These are phyloP conservation scores for Pichia nanzhaoensis DNA, from an alignment of 805 yeast genomes.

Conservation along the genomic window DNA sequence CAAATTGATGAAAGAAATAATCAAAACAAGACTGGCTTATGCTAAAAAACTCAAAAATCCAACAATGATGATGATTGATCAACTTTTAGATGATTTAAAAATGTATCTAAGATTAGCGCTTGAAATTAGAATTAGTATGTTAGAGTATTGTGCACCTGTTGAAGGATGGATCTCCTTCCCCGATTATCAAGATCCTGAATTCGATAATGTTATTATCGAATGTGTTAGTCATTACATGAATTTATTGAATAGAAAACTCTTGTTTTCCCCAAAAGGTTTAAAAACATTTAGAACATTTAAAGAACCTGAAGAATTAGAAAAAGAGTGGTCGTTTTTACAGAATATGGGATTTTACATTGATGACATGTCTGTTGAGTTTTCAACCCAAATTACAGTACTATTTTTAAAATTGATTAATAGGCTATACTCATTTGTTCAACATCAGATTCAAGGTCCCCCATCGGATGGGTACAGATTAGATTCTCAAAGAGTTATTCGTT, in stretches of 20 bases:
- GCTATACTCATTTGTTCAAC: slow-evolving; percentile 60
- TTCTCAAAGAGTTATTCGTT: slow-evolving; percentile 45
- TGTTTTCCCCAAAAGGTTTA: slow-evolving; percentile 54
- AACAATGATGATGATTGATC: slow-evolving; percentile 94
- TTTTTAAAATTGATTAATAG: slow-evolving; percentile 64
- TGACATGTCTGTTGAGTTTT: slow-evolving; percentile 72
- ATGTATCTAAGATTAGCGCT: slow-evolving; percentile 70
- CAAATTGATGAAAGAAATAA: slow-evolving; percentile 70
- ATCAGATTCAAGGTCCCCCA: slow-evolving; percentile 64
- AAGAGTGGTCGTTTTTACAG: slow-evolving; percentile 71
- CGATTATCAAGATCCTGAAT: slow-evolving; percentile 51
- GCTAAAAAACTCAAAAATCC: slow-evolving; percentile 77
- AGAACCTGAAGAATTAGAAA: slow-evolving; percentile 85
- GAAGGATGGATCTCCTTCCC: slow-evolving; percentile 64
- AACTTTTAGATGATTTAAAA: slow-evolving; percentile 79
- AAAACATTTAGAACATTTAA: slow-evolving; percentile 73
- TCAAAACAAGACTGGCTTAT: slow-evolving; percentile 63
- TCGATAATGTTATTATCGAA: slow-evolving; percentile 61
- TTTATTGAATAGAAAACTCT: slow-evolving; percentile 65
- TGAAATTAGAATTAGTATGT: slow-evolving; percentile 61
- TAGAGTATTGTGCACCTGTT: slow-evolving; percentile 51
- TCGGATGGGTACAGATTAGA: slow-evolving; percentile 28
- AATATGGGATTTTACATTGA: slow-evolving; percentile 73
- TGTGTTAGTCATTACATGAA: slow-evolving; percentile 69
- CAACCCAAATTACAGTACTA: slow-evolving; percentile 33